Evolutionary conservation across 306 rosid species (phyloP), one percentile per base, ranked within the genome.

Genomic region (Carpinus viminea): DNA sequence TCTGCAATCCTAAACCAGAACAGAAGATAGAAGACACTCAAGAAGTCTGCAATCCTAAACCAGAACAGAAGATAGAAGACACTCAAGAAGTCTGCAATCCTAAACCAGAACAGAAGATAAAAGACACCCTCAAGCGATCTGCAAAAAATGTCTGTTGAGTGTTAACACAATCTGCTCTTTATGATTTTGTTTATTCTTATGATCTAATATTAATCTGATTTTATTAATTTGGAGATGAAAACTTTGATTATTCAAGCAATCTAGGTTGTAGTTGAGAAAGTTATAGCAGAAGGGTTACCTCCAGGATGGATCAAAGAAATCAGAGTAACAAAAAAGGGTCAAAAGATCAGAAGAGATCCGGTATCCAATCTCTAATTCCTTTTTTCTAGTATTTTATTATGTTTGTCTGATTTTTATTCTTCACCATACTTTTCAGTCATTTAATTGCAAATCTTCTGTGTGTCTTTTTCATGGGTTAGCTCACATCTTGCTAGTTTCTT

Each of bases 231-330:
- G 76, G 79, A 53, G 83, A 66, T 80, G 77, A 74, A 82, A 84
- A 72, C 57, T 55, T 87, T 66, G 78, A 73, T 82, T 83, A 74
- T 83, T 90, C 82, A 84, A 85, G 92, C 91, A 80, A 86, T 85
- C 76, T 86, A 93, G 96, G 86, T 88, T 83, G 81, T 83, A 60
- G 84, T 88, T 74, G 85, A 89, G 90, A 86, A 87, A 77, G 79
- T 79, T 82, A 41, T 83, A 45, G 91, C 84, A 7, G 85, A 89
- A 84, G 89, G 80, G 31, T 80, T 93, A 74, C 92, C 96, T 59
- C 76, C 86, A 4, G 93, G 96, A 73, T 89, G 90, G 93, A 82
- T 73, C 76, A 89, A 77, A 84, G 91, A 82, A 81, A 80, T 89
- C 76, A 84, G 85, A 83, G 79, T 83, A 74, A 76, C 83, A 9